These are phyloP conservation scores for Hypoxylon sp. DNA, from an alignment of 2,329 filamentous ascomycete species.

Conservation along the genomic window DNA sequence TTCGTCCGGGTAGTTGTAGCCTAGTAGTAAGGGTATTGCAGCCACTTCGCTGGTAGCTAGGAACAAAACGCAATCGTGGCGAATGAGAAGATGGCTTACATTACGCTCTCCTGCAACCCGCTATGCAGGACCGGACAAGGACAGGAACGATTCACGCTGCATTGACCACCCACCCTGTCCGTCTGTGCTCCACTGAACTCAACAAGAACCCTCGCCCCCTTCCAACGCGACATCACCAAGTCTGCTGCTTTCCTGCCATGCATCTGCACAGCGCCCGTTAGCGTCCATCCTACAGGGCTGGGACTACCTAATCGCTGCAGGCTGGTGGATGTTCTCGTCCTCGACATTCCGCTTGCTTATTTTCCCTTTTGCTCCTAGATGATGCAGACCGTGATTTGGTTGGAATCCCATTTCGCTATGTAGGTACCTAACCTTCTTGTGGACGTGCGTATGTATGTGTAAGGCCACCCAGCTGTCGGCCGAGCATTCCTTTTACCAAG, in stretches of 20 bases:
- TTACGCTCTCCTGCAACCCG: conserved; percentile 40
- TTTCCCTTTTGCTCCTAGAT: conserved; percentile 16
- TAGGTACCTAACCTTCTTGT: conserved; percentile 26
- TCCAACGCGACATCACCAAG: conserved; percentile 43
- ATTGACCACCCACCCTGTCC: conserved; percentile 37
- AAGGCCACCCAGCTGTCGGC: conserved; percentile 24
- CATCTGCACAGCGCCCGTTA: conserved; percentile 41
- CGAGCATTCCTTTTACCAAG: conserved; percentile 29
- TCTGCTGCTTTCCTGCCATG: conserved; percentile 41
- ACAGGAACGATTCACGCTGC: conserved; percentile 48
- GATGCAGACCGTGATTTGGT: conserved; percentile 36
- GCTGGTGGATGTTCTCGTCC: conserved; percentile 21
- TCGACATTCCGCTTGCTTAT: conserved; percentile 30
- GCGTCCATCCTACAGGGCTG: conserved; percentile 45
- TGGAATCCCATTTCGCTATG: conserved; percentile 33
- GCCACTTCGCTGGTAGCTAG: conserved; percentile 42
- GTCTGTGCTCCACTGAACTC: conserved; percentile 34
- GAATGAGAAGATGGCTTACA: conserved; percentile 35
- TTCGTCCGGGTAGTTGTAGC: conserved; percentile 27
- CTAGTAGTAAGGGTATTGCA: conserved; percentile 32
- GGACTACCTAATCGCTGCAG: conserved; percentile 40
- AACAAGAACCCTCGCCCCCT: conserved; percentile 34
- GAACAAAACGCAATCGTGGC: conserved; percentile 37
- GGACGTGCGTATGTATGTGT: conserved; percentile 32
- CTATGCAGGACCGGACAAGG: conserved; percentile 46